Evolutionary conservation across 345 rosid species (phyloP).

Genomic region (Ceriops tagal): DNA sequence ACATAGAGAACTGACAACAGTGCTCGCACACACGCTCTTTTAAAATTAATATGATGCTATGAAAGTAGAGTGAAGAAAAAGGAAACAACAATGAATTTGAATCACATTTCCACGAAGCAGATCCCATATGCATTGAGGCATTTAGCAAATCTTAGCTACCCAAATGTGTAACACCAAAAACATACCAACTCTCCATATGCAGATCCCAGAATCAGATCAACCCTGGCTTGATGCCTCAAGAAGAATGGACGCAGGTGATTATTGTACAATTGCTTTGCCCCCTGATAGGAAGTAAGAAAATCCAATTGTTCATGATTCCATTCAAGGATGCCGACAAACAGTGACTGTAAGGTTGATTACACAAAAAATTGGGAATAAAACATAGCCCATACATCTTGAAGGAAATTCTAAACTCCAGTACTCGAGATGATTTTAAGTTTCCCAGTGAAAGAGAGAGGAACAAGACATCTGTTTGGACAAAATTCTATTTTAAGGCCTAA

Average conservation of each 20-base stretch:
- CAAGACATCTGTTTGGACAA: too few species aligned
- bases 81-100: too few species aligned
- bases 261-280: conserved; percentile 51
- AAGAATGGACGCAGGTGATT: conserved; percentile 62
- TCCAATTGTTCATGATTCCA: not conserved
- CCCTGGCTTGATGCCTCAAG: conserved; percentile 50
- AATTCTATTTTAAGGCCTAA: too few species aligned
- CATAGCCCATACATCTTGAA: too few species aligned
- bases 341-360: not conserved
- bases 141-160: too few species aligned
- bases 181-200: conserved; percentile 44
- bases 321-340: not conserved
- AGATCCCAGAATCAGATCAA: conserved; percentile 44
- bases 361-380: not conserved
- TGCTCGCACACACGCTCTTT: not conserved
- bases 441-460: too few species aligned
- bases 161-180: too few species aligned
- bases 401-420: too few species aligned
- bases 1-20: not conserved
- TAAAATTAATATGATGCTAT: not conserved
- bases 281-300: conserved; percentile 27
- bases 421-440: too few species aligned
- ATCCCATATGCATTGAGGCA: too few species aligned
- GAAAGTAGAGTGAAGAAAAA: too few species aligned
- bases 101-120: too few species aligned